Evolutionary conservation across 345 rosid genomes (phyloP), one percentile per base, ranked within the genome.

Genomic region (Citrus australasica): DNA sequence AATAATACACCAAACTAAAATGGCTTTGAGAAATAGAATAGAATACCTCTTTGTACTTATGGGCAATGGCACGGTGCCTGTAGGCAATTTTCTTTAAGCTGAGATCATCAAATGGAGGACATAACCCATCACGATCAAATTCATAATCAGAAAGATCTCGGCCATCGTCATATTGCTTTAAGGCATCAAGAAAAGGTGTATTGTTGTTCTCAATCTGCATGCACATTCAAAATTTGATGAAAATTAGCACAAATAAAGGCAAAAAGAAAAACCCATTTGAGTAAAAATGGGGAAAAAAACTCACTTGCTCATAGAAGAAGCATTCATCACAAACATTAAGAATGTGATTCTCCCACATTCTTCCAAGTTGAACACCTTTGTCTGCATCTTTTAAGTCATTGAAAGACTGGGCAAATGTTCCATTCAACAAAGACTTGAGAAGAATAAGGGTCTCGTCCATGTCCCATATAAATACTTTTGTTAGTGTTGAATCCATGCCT

Each of bases 381-480:
- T 88, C 78, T 14, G 70, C 85, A 85, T 94, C 97, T 81, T 94
- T 94, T 38, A 75, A 73, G 22, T 92, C 91, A 67, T 64, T 68
- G 79, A 84, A 90, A 9, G 84, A 82, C 82, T 86, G 82, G 0
- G 97, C 93, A 59, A 90, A 94, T 10, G 85, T 84, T 59, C 93
- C 91, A 71, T 86, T 89, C 74, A 94, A 73, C 84, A 94, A 85
- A 80, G 97, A 91, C 88, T 93, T 91, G 38, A 94, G 93, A 76
- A 94, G 83, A 82, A 94, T 90, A 51, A 94, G 98, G 69, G 98
- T 94, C 87, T 92, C 98, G 74, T 94, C 97, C 96, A 91, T 90
- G 84, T 92, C 97, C 98, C 98, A 94, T 46, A 92, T 73, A 78
- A 89, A 91, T 7, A 92, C 95, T 80, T 87, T 86, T 69, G 83